A percentile compares a stretch with the other conserved stretches of the same genome.
Evolutionary conservation across 495 filamentous ascomycete species (phyloP).

Genomic region (Aspergillus incahuasiensis): DNA sequence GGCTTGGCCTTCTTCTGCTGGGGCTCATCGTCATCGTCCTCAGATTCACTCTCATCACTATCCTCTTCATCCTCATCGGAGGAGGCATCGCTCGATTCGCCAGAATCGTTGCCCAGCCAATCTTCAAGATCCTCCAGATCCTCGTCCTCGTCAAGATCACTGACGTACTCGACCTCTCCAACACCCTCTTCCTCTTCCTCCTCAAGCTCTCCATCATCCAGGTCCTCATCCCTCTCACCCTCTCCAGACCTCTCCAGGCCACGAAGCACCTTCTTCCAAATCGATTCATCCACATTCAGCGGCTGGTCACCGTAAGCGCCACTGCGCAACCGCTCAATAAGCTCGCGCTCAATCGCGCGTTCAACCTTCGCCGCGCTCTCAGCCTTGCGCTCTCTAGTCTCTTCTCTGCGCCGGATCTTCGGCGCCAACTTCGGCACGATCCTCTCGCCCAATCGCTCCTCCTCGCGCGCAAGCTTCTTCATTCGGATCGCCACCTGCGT

Average conservation of each 20-base stretch:
- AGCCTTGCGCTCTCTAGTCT: slow-evolving; percentile 88
- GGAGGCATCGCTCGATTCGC: slow-evolving; percentile 46
- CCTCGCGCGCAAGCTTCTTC: slow-evolving; percentile 76
- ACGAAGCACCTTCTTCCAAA: slow-evolving; percentile 96
- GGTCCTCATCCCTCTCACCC: slow-evolving; percentile 77
- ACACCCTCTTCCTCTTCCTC: slow-evolving; percentile 70
- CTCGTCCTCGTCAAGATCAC: slow-evolving; percentile 61
- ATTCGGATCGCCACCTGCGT: slow-evolving; percentile 90
- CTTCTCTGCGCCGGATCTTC: slow-evolving; percentile 84
- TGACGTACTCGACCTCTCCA: slow-evolving; percentile 82
- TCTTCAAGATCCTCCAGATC: slow-evolving; percentile 70
- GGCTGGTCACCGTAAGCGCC: slow-evolving; percentile 94
- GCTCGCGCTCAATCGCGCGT: slow-evolving; percentile 89
- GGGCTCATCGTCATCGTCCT: slow-evolving; percentile 45
- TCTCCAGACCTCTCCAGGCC: slow-evolving; percentile 84
- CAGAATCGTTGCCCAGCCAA: slow-evolving; percentile 63
- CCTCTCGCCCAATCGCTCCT: slow-evolving; percentile 84
- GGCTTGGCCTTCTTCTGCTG: slow-evolving; percentile 45
- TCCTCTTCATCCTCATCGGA: slow-evolving; percentile 50
- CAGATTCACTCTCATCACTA: slow-evolving; percentile 45
- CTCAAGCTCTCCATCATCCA: slow-evolving; percentile 79
- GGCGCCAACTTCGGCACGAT: slow-evolving; percentile 87
- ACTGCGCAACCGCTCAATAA: slow-evolving; percentile 84
- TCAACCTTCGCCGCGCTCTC: slow-evolving; percentile 93
- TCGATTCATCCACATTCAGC: slow-evolving; percentile 84